phyloP scores from a whole-genome alignment of 495 filamentous ascomycete species.

The Penicillium riverlandense region DNA sequence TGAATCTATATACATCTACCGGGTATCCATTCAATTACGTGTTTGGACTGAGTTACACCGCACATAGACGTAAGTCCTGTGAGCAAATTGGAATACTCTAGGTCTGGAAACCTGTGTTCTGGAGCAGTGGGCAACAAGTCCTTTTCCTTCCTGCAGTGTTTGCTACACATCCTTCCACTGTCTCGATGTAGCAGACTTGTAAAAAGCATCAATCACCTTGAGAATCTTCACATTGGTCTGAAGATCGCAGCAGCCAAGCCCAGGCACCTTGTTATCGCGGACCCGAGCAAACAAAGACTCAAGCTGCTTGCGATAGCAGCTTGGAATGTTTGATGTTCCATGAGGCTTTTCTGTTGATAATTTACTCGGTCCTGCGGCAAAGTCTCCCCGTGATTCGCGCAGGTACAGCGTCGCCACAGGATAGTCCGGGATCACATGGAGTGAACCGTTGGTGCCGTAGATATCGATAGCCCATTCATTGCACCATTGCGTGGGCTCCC shows the following conservation, averaged over 20 bases:
- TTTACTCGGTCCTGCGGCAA: slow-evolving; percentile 8
- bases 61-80: too few species aligned
- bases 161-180: slow-evolving; percentile 1
- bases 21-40: too few species aligned
- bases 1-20: too few species aligned
- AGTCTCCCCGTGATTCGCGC: slow-evolving; percentile 2
- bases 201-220: slow-evolving; percentile 10
- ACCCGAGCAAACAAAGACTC: slow-evolving; percentile 6
- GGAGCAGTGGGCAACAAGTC: too few species aligned
- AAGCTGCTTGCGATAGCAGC: slow-evolving; percentile 7
- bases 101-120: too few species aligned
- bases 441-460: slow-evolving; percentile 9
- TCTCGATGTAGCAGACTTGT: slow-evolving; percentile 8
- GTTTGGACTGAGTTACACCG: too few species aligned
- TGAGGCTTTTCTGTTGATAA: slow-evolving; percentile 7
- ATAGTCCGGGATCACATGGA: slow-evolving; percentile 8
- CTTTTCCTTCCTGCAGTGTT: too few species aligned
- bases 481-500: slow-evolving; percentile 12
- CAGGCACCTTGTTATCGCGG: neutral
- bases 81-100: too few species aligned
- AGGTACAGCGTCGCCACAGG: slow-evolving; percentile 6
- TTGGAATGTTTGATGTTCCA: slow-evolving; percentile 7
- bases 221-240: slow-evolving; percentile 5
- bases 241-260: slow-evolving; percentile 5
- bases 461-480: slow-evolving; percentile 13